Percentiles rank a stretch among this genome's conserved stretches.
phyloP scores from a whole-genome alignment of 2,329 filamentous ascomycete species.

The Arachnopeziza araneosa region DNA sequence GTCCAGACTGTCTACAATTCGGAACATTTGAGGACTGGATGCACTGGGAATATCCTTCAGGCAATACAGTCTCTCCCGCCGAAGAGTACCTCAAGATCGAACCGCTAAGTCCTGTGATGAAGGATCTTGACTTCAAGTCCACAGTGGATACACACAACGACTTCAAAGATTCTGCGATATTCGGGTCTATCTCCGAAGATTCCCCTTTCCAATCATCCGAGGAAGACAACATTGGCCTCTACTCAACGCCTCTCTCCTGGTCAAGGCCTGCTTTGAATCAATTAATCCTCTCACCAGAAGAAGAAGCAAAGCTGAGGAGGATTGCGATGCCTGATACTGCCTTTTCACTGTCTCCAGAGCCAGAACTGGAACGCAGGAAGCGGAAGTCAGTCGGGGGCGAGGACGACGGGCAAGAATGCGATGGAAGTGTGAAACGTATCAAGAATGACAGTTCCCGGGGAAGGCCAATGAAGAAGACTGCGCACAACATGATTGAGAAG shows the following conservation, averaged over 20 bases:
- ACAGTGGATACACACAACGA: slow-evolving; percentile 8
- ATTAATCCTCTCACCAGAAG: slow-evolving; percentile 16
- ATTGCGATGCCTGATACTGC: slow-evolving; percentile 51
- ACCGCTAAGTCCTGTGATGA: background rate
- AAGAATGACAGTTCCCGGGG: background rate
- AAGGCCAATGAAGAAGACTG: slow-evolving; percentile 59
- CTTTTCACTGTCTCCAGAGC: slow-evolving; percentile 20
- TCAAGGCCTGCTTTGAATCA: slow-evolving; percentile 11
- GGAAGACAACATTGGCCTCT: slow-evolving; percentile 16
- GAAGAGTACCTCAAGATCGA: background rate
- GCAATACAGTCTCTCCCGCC: background rate
- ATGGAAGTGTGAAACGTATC: background rate
- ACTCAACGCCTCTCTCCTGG: slow-evolving; percentile 27
- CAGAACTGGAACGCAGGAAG: slow-evolving; percentile 14
- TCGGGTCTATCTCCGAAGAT: background rate
- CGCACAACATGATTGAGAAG: slow-evolving; percentile 49
- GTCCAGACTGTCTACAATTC: slow-evolving; percentile 2
- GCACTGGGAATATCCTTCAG: slow-evolving; percentile 21
- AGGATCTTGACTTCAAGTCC: background rate
- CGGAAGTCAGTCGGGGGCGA: slow-evolving; percentile 27
- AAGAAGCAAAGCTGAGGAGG: slow-evolving; percentile 43
- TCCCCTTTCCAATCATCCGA: slow-evolving; percentile 15
- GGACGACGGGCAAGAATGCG: slow-evolving; percentile 41
- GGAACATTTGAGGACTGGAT: slow-evolving; percentile 29
- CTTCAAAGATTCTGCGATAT: slow-evolving; percentile 17